A percentile compares a stretch with the other conserved stretches of the same genome.
Evolutionary conservation across 345 rosid species (phyloP).

Genomic region (Orychophragmus violaceus): DNA sequence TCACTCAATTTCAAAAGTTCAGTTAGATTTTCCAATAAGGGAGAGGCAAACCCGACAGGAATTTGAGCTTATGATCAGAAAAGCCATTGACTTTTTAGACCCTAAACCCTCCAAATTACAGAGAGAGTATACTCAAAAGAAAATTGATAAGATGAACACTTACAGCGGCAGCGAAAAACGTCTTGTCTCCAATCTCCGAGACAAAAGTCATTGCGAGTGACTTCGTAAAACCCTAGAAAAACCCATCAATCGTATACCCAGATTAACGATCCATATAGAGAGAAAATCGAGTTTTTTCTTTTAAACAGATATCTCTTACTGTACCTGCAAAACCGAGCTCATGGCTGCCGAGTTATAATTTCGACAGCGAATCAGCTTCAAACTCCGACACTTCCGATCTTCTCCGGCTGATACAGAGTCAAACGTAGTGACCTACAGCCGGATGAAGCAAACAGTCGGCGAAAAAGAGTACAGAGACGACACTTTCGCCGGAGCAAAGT

Average conservation of each 20-base stretch:
- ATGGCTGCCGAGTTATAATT: constrained; percentile 25
- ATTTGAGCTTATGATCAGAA: not conserved
- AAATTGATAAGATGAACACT: constrained; percentile 15
- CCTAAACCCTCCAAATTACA: not conserved
- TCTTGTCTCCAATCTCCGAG: constrained; percentile 98
- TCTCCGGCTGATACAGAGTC: not conserved
- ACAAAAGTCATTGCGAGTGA: constrained; percentile 92
- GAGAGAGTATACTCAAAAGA: not conserved
- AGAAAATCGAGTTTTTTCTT: not conserved
- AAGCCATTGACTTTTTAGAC: not conserved
- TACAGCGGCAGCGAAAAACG: constrained; percentile 96
- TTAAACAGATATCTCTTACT: not conserved
- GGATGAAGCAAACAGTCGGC: not conserved
- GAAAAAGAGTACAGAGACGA: not conserved
- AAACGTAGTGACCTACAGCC: not conserved
- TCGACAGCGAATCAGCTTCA: constrained; percentile 4
- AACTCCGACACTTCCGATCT: not conserved
- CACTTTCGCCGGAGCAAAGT: not conserved
- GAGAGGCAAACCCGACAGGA: not conserved
- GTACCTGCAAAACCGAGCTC: constrained; percentile 60
- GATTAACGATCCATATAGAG: not conserved
- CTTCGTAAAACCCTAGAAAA: constrained; percentile 74
- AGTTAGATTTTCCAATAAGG: not conserved
- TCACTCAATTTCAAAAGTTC: not conserved
- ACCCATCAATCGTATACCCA: not conserved